Evolutionary conservation across 2,329 filamentous ascomycete genomes (phyloP).

Genomic region (Pyrenophora seminiperda): DNA sequence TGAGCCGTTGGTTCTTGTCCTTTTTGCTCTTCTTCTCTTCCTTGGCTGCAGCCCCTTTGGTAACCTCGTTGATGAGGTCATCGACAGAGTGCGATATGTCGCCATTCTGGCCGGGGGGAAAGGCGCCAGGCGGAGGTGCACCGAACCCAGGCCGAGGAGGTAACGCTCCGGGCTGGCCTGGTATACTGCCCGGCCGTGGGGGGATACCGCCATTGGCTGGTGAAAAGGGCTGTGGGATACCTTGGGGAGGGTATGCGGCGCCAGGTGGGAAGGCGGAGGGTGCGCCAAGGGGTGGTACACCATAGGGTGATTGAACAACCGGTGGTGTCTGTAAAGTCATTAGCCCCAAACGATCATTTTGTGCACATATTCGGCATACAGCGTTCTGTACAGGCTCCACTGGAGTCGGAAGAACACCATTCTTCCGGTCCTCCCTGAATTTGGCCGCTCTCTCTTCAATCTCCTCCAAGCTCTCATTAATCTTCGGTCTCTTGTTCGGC

Average conservation of each 20-base stretch:
- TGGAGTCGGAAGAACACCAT: conserved; percentile 44
- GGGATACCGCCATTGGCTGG: conserved; percentile 32
- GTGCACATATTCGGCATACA: conserved; percentile 8
- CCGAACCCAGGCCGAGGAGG: conserved; percentile 49
- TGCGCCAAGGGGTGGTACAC: conserved; percentile 26
- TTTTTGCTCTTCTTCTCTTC: conserved; percentile 65
- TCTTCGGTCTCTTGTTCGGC: conserved; percentile 66
- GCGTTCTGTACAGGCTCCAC: conserved; percentile 43
- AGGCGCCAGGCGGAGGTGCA: conserved; percentile 26
- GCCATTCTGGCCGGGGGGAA: conserved; percentile 19
- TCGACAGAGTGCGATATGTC: conserved; percentile 54
- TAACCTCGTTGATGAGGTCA: conserved; percentile 57
- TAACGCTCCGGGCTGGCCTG: conserved; percentile 31
- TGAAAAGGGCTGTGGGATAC: conserved; percentile 33
- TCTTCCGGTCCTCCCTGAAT: conserved; percentile 43
- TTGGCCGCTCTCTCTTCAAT: conserved; percentile 77
- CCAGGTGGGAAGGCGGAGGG: conserved; percentile 31
- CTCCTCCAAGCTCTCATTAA: conserved; percentile 74
- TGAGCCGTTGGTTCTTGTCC: conserved; percentile 65
- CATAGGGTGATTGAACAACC: conserved; percentile 26
- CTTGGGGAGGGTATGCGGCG: conserved; percentile 23
- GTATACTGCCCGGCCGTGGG: conserved; percentile 39
- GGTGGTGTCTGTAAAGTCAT: conserved; percentile 27
- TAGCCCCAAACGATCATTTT: conserved; percentile 6
- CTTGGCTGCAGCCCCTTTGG: conserved; percentile 49